Evolutionary conservation across 495 filamentous ascomycete species (phyloP).

Genomic region (Sordaria brevicollis): DNA sequence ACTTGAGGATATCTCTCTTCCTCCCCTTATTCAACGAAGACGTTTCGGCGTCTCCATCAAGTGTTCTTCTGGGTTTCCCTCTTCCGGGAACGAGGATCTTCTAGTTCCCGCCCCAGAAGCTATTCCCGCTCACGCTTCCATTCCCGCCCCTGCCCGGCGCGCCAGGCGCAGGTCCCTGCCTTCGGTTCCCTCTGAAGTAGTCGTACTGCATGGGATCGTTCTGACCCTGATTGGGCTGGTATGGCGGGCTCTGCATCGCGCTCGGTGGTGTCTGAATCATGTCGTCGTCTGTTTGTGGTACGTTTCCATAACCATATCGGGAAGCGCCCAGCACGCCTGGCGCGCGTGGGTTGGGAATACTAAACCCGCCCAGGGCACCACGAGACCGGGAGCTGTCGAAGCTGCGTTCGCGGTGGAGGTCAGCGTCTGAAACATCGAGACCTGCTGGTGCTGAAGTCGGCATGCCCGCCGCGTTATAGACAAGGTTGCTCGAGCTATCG

Average conservation of each 20-base stretch:
- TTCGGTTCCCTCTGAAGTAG: conserved; percentile 20
- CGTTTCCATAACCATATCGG: conserved; percentile 39
- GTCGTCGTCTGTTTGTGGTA: conserved; percentile 37
- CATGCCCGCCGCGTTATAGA: conserved; percentile 31
- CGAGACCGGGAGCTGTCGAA: conserved; percentile 14
- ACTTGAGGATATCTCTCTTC: neutral
- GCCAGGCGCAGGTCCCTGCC: conserved; percentile 4
- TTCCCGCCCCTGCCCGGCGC: conserved; percentile 6
- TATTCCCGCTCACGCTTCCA: neutral
- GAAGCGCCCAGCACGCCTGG: conserved; percentile 39
- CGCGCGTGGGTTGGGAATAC: conserved; percentile 15
- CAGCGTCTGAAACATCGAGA: conserved; percentile 11
- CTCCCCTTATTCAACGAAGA: neutral
- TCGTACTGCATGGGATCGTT: conserved; percentile 22
- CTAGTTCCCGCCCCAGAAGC: conserved; percentile 18
- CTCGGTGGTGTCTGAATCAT: conserved; percentile 19
- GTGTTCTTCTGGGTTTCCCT: neutral
- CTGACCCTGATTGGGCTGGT: neutral
- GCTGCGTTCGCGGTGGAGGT: conserved; percentile 21
- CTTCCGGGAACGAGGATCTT: conserved; percentile 1
- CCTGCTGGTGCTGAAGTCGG: conserved; percentile 21
- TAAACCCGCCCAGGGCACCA: conserved; percentile 1
- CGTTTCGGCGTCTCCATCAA: neutral
- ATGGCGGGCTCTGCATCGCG: neutral
- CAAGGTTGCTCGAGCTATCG: conserved; percentile 33